Conservation (phyloP, 2,329 filamentous ascomycete genomes). For the Fonsecaea nubica region DNA sequence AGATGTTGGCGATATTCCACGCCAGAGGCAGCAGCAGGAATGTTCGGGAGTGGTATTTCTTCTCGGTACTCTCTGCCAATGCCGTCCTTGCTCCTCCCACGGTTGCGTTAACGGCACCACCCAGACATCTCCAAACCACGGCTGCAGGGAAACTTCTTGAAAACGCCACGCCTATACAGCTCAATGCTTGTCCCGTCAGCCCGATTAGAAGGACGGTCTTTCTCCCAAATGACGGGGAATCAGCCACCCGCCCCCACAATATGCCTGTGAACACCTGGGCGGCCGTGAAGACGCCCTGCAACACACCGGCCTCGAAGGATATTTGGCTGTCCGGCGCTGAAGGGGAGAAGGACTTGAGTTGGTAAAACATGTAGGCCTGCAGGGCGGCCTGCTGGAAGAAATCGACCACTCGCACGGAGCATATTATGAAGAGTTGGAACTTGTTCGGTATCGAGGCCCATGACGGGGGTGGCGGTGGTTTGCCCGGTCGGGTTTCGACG, state of each 20-base stretch:
- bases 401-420: slow-evolving; percentile 75
- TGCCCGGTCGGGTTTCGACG: slow-evolving; percentile 19
- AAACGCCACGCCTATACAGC: slow-evolving; percentile 72
- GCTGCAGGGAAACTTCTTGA: slow-evolving; percentile 67
- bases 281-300: slow-evolving; percentile 74
- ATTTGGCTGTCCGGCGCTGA: slow-evolving; percentile 62
- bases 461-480: slow-evolving; percentile 51
- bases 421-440: slow-evolving; percentile 73
- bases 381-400: slow-evolving; percentile 76
- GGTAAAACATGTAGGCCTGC: slow-evolving; percentile 78
- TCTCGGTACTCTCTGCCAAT: slow-evolving; percentile 75
- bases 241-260: slow-evolving; percentile 71
- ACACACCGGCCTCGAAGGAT: slow-evolving; percentile 71
- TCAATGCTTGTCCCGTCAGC: slow-evolving; percentile 70
- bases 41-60: slow-evolving; percentile 64
- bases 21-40: slow-evolving; percentile 69
- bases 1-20: slow-evolving; percentile 68
- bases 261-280: slow-evolving; percentile 78
- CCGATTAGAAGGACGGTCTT: slow-evolving; percentile 81
- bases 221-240: slow-evolving; percentile 58
- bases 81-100: slow-evolving; percentile 75
- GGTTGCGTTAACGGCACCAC: slow-evolving; percentile 73
- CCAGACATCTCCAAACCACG: slow-evolving; percentile 67
- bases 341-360: slow-evolving; percentile 72
- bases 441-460: slow-evolving; percentile 74